Evolutionary conservation across 305 asterid species (phyloP).

Genomic region (Stenogyne calaminthoides): DNA sequence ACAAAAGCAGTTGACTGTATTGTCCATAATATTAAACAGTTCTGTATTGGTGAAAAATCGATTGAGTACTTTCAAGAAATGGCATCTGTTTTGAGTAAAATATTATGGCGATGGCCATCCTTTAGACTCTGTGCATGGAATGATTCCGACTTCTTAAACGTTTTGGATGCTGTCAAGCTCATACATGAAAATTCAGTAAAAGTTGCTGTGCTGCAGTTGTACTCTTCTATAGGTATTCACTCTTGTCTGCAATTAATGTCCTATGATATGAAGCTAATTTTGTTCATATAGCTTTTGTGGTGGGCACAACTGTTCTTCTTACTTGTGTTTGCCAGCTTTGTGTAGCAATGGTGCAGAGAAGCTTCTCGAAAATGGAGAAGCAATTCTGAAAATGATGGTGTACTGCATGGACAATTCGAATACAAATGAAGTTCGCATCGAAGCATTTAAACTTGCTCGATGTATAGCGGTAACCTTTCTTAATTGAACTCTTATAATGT

Average conservation of each 20-base stretch:
- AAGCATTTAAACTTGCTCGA: slow-evolving; percentile 85
- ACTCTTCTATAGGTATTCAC: slow-evolving; percentile 75
- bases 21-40: slow-evolving; percentile 59
- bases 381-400: slow-evolving; percentile 58
- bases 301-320: slow-evolving; percentile 37
- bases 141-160: slow-evolving; percentile 56
- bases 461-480: slow-evolving; percentile 61
- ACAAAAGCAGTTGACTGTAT: slow-evolving; percentile 51
- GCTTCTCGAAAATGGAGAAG: slow-evolving; percentile 73
- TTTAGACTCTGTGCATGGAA: slow-evolving; percentile 70
- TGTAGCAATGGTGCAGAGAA: slow-evolving; percentile 74
- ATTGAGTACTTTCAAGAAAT: slow-evolving; percentile 66
- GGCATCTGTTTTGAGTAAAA: slow-evolving; percentile 75
- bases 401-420: slow-evolving; percentile 61
- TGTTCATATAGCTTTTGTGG: slow-evolving; percentile 32
- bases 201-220: slow-evolving; percentile 65
- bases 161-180: slow-evolving; percentile 48
- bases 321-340: slow-evolving; percentile 65
- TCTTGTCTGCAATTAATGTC: slow-evolving; percentile 26
- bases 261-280: slow-evolving; percentile 31
- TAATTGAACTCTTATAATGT: slow-evolving; percentile 29
- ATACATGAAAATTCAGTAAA: slow-evolving; percentile 47
- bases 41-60: slow-evolving; percentile 40
- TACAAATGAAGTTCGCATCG: slow-evolving; percentile 50
- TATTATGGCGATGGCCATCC: slow-evolving; percentile 84